These are phyloP conservation scores for Coniosporium tulheliwenetii DNA, from an alignment of 2,329 filamentous ascomycete genomes.

Conservation along the genomic window DNA sequence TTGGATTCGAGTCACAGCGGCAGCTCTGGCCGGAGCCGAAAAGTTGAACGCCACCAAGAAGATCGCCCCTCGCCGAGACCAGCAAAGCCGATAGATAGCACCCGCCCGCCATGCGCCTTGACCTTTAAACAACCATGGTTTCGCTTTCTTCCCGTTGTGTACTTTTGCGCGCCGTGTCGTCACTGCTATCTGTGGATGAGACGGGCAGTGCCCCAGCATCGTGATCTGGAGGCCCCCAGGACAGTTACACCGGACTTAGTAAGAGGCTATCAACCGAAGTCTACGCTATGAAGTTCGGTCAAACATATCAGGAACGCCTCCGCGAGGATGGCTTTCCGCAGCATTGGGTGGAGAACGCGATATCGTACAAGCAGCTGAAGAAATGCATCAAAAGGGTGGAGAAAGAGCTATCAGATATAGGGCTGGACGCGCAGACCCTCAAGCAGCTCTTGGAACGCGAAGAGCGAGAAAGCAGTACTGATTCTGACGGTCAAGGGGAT, in stretches of 20 bases:
- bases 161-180: too few relatives aligned
- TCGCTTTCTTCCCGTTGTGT: too few relatives aligned
- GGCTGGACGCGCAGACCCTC: constrained; percentile 57
- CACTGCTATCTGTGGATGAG: too few relatives aligned
- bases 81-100: too few relatives aligned
- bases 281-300: constrained; percentile 66
- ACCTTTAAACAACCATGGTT: too few relatives aligned
- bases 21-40: too few relatives aligned
- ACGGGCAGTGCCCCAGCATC: too few relatives aligned
- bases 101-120: too few relatives aligned
- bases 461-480: constrained; percentile 1
- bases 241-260: neutral
- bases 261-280: neutral
- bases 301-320: constrained; percentile 57
- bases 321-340: constrained; percentile 58
- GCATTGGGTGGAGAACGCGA: constrained; percentile 56
- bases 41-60: too few relatives aligned
- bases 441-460: constrained; percentile 39
- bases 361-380: constrained; percentile 73
- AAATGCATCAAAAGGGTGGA: constrained; percentile 76
- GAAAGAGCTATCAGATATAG: constrained; percentile 52
- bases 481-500: constrained; percentile 33
- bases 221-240: neutral
- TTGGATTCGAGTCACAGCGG: too few relatives aligned
- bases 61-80: too few relatives aligned